Conservation (phyloP, 1,284 basidiomycete species). For the Termitomyces sp. region DNA sequence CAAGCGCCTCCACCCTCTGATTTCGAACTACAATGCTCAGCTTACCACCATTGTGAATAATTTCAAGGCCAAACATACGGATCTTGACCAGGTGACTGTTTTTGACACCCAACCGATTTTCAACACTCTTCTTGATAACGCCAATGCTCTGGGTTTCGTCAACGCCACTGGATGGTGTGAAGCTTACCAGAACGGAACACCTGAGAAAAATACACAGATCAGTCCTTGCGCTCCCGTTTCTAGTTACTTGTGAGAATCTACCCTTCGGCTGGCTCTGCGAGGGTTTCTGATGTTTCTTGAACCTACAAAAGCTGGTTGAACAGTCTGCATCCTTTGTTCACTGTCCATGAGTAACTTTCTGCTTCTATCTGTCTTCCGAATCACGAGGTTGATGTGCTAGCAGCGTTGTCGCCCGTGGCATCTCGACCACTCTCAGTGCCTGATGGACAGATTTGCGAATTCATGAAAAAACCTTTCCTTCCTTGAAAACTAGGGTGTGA, state of each 20-base stretch:
- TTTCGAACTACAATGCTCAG: conserved; percentile 49
- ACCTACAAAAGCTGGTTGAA: conserved; percentile 44
- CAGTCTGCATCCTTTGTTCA: conserved; percentile 48
- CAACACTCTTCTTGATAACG: conserved; percentile 50
- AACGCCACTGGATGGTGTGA: conserved; percentile 56
- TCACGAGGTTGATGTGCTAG: background rate
- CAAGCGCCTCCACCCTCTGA: conserved; percentile 32
- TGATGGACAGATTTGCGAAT: background rate
- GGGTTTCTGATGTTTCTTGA: background rate
- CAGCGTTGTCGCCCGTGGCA: conserved; percentile 2
- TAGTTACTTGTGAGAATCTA: conserved; percentile 52
- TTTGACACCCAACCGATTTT: conserved; percentile 58
- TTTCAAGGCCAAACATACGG: conserved; percentile 38
- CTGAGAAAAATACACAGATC: conserved; percentile 43
- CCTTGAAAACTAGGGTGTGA: no score
- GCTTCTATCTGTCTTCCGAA: background rate
- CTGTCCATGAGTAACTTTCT: conserved; percentile 41
- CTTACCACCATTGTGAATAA: conserved; percentile 32
- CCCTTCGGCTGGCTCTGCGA: background rate
- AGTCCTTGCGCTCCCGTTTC: conserved; percentile 56
- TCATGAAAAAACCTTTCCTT: no score
- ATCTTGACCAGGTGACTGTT: conserved; percentile 38
- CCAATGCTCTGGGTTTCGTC: conserved; percentile 47
- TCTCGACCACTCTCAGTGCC: conserved; percentile 1
- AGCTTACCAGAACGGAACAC: conserved; percentile 55